Base-by-base conservation (phyloP, 106 monocot genomes). In the Ottelia alismoides region DNA sequence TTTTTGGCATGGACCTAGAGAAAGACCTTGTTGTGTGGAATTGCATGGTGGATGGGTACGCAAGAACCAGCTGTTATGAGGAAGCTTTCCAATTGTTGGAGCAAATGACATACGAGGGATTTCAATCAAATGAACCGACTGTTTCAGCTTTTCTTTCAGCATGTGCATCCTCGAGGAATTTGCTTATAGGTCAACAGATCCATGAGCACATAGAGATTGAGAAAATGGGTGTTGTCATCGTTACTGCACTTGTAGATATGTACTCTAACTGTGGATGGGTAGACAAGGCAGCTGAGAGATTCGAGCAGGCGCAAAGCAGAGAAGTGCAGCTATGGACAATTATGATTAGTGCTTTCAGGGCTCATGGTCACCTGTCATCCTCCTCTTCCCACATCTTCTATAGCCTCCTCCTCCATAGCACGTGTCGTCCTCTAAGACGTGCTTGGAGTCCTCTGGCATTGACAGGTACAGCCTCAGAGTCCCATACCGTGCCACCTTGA, bases 251-350 rank as follows among this genome's bases (percentile, higher is more conserved):
- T 45, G 22, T 83, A 19, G 56, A 77, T 25, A 78, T 83, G 83
- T 78, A 83, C 27, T 60, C 67, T 22, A 74, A 74, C 25, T 67
- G 67, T 49, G 83, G 83, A 3, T 67, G 43, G 22, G 48, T 74
- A 1, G 77, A 71, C 12, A 55, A 68, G 12, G 74, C 77, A 2
- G 19, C 35, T 17, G 25, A 31, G 27, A 51, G 77, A 2, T 83
- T 83, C 18, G 23, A 60, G n/a, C 1, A 47, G 23, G 71, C 78
- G 64, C 49, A 32, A 21, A 48, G 46, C 2, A 67, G 54, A 56
- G 83, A 78, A 57, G 83, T 83, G 27, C 67, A 63, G 50, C 57
- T 71, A 0, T 83, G 83, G 83, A 77, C 77, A 3, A 46, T 68
- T 20, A 77, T 83, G 73, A 83, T 83, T 23, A 52, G 55, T 57